Base-by-base conservation (phyloP, 352 stramenopile genomes). In the Phytophthora ramorum region DNA sequence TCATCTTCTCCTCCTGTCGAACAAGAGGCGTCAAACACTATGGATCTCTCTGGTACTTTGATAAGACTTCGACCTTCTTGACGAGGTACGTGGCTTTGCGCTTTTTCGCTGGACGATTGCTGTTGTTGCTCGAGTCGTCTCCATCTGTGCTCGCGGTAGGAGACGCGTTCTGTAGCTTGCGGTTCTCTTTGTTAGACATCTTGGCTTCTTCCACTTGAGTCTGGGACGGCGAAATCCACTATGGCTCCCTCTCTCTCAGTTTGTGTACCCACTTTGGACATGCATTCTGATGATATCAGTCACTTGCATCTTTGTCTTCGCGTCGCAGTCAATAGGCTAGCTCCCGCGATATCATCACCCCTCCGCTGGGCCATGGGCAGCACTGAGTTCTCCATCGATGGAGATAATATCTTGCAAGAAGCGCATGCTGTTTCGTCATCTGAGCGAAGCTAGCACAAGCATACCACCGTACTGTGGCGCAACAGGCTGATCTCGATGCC, bases 41-140 rank as follows among this genome's bases (percentile, higher is more conserved):
- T n/a, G 45, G n/a, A 34, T 8, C 2, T 28, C 17, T 20, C 20
- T 45, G 20, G 17, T 35, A 20, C 12, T 12, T 20, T 7, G 22
- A 51, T 1, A 4, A 22, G 34, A 7, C 2, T 7, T 20, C 14
- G 3, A 66, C 58, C 45, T 69, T 69, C 1, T 46, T 63, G 28
- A 69, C 13, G 14, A 69, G 35, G 20, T 69, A 69, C 16, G 60
- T 58, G 26, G 52, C 45, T 47, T 69, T 69, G 24, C 52, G 61
- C 16, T 69, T 69, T 32, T 69, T 69, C 45, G 56, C 52, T 28
- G 45, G 45, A 2, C 24, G 61, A 41, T 14, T 22, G 38, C 24
- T 50, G 8, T 7, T 32, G 34, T 26, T 46, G 22, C n/a, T 4
- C 8, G 43, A 47, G 46, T 54, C 52, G 3, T 58, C 46, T 34